Evolutionary conservation across 768 basidiomycete species (phyloP), one percentile per base, ranked within the genome.

Genomic region (Porpolomopsis calyptriformis): DNA sequence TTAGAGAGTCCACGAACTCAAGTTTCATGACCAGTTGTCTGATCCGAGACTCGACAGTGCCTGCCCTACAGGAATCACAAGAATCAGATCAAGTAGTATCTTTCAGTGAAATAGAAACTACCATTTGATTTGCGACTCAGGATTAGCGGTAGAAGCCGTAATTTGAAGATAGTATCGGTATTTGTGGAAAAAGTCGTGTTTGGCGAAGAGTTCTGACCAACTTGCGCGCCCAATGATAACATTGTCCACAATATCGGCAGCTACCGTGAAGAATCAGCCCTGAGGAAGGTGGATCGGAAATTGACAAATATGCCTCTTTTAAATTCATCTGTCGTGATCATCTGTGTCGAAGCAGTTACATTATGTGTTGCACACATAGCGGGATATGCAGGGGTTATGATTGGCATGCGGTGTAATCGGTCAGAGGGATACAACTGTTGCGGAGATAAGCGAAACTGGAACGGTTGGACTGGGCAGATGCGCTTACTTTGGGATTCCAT

Each of bases 281-380:
- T 34, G 10, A n/a, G 5, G 14, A 20, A 35, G 12, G 18, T 25
- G 18, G 11, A 3, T 38, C 4, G 19, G 26, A 33, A 9, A 12
- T 29, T n/a, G 20, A 14, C 27, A 35, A 11, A 23, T 53, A 5
- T 20, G 85, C 92, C 92, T 73, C 85, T 80, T 68, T 90, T 86
- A 62, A 97, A 92, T 57, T 99, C 96, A 54, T 89, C 82, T 0
- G 86, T 93, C 73, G 96, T 91, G 45, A 99, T 87, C 73, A 85
- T 82, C 65, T 96, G 90, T 4, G 94, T 98, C 7, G 92, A 96
- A 35, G 79, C 77, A 43, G 91, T 92, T 49, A 98, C 93, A 56
- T 98, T 99, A 67, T 99, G 96, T 14, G 96, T 99, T 20, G 94
- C 80, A 62, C 94, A 98, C 94, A 99, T 99, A 4, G 94, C 83